A percentile compares a stretch with the other conserved stretches of the same genome.
phyloP scores from a whole-genome alignment of 345 rosid species.

The Eucalyptus guilfoylei region DNA sequence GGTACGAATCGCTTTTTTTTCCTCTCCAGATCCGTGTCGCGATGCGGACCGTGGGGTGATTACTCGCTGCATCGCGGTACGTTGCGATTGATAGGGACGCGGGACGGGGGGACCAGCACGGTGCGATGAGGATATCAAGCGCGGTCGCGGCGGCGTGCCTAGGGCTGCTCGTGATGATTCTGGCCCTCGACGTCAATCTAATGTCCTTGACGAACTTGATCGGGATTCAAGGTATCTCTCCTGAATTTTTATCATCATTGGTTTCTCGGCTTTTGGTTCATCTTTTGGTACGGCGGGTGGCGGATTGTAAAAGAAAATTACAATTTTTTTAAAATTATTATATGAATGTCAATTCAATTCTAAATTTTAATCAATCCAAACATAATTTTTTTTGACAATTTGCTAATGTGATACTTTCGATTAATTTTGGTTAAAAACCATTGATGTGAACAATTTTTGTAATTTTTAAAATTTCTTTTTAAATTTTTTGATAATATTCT shows the following conservation, averaged over 20 bases:
- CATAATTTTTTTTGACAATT: rapidly evolving
- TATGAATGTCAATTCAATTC: rapidly evolving
- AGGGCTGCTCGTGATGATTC: neutral
- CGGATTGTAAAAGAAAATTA: neutral
- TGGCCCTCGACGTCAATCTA: neutral
- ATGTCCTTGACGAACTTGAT: neutral
- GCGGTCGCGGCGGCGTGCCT: neutral
- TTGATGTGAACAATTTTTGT: rapidly evolving
- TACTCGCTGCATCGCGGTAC: neutral
- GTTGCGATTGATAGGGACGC: neutral
- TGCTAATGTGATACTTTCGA: rapidly evolving
- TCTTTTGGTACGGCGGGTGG: neutral
- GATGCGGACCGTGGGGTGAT: neutral
- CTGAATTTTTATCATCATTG: neutral
- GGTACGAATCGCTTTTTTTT: neutral
- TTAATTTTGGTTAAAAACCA: no score
- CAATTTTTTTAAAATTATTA: rapidly evolving
- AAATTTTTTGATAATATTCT: no score
- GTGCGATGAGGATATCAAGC: neutral
- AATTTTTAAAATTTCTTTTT: neutral
- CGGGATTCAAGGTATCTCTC: neutral
- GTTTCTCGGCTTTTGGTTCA: neutral
- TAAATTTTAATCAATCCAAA: neutral
- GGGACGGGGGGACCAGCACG: neutral
- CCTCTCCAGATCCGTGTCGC: neutral